Evolutionary conservation across 73 alveolate species (phyloP).

Genomic region (Symbiodinium pilosum): DNA sequence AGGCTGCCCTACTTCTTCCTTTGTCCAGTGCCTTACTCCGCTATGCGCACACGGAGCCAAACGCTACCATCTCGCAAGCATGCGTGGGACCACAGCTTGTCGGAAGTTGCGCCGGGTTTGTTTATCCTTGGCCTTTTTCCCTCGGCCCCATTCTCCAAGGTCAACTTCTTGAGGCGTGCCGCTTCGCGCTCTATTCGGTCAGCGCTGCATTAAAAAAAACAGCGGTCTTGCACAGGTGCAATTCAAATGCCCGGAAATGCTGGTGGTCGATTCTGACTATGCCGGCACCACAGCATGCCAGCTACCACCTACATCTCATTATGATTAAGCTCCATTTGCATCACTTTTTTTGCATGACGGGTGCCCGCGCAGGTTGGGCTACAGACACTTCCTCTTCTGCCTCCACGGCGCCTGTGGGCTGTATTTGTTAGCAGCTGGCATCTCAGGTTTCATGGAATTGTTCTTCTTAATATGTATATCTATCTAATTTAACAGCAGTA

Average conservation of each 20-base stretch:
- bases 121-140: too few species aligned
- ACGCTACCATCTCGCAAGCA: not conserved
- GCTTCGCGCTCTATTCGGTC: too few species aligned
- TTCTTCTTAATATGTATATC: too few species aligned
- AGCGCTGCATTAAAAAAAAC: not conserved
- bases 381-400: constrained; percentile 42
- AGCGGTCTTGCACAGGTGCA: constrained; percentile 1
- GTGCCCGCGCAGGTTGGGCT: constrained; percentile 27
- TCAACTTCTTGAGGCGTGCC: not conserved
- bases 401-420: constrained; percentile 54
- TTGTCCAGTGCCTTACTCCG: constrained; percentile 27
- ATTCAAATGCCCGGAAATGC: constrained; percentile 20
- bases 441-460: too few species aligned
- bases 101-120: too few species aligned
- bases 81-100: not conserved
- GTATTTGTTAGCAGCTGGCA: constrained; percentile 49
- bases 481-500: too few species aligned
- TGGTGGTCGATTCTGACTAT: constrained; percentile 10
- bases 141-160: not conserved
- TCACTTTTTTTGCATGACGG: too few species aligned
- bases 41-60: not conserved
- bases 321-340: too few species aligned
- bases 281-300: too few species aligned
- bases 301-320: too few species aligned
- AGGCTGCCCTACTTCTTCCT: constrained; percentile 46